Conservation (phyloP, 805 yeast species). For the Komagataella pastoris region DNA sequence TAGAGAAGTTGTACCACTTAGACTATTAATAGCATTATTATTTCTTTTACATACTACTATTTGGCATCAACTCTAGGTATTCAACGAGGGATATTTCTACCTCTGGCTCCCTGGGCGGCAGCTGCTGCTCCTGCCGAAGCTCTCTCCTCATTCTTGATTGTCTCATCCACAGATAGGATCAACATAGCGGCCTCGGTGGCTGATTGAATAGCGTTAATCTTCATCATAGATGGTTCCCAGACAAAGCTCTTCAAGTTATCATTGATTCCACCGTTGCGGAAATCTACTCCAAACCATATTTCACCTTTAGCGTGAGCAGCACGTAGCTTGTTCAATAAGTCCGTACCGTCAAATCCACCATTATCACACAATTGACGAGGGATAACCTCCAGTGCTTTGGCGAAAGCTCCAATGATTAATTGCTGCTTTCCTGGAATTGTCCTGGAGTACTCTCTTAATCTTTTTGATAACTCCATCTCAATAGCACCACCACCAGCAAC, state of each 20-base stretch:
- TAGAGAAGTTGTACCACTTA: not conserved
- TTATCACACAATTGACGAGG: conserved; percentile 97
- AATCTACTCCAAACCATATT: conserved; percentile 85
- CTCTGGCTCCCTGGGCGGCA: conserved; percentile 46
- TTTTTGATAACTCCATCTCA: conserved; percentile 91
- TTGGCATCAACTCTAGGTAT: not conserved
- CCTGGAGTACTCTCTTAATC: conserved; percentile 75
- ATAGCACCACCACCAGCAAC: conserved; percentile 99
- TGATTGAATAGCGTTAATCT: conserved; percentile 83
- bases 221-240: conserved; percentile 97
- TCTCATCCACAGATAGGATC: conserved; percentile 92
- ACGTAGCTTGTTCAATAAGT: conserved; percentile 77
- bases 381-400: conserved; percentile 87
- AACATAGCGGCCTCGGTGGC: conserved; percentile 96
- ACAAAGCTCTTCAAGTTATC: conserved; percentile 78
- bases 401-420: conserved; percentile 81
- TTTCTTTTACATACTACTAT: not conserved
- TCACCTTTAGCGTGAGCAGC: conserved; percentile 93
- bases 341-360: conserved; percentile 99
- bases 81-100: conserved; percentile 50
- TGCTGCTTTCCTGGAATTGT: conserved; percentile 95
- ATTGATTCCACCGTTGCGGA: conserved; percentile 68
- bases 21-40: not conserved
- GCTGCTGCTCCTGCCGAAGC: conserved; percentile 35
- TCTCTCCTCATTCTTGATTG: conserved; percentile 62